phyloP scores from a whole-genome alignment of 805 yeast genomes.

The Lipomyces starkeyi region DNA sequence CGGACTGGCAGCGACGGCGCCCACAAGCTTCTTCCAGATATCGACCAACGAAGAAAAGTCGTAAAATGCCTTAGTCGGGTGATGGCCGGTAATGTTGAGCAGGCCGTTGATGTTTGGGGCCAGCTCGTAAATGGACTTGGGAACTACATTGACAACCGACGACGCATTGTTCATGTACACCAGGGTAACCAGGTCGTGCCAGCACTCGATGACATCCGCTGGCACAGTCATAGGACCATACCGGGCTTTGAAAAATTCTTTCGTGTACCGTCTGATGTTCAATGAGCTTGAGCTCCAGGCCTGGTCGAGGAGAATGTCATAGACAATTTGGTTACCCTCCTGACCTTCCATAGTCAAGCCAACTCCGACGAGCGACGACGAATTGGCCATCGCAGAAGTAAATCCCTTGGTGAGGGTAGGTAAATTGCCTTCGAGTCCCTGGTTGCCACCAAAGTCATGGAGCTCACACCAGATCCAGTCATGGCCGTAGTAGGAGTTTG shows the following conservation, averaged over 20 bases:
- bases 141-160: not conserved
- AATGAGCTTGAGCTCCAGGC: not conserved
- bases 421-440: slow-evolving; percentile 2
- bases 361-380: slow-evolving; percentile 1
- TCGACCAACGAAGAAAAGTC: not conserved
- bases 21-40: not conserved
- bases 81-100: slow-evolving; percentile 3
- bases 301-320: slow-evolving; percentile 3
- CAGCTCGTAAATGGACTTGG: not conserved
- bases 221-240: not conserved
- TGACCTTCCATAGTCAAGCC: not conserved
- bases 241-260: not conserved
- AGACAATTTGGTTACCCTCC: not conserved
- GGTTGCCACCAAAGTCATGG: slow-evolving; percentile 1
- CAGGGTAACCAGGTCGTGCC: not conserved
- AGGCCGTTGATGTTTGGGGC: slow-evolving; percentile 2
- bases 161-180: not conserved
- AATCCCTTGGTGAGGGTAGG: not conserved
- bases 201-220: not conserved
- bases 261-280: not conserved
- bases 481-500: not conserved
- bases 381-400: slow-evolving; percentile 2
- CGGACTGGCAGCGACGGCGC: not conserved
- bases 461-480: slow-evolving; percentile 4
- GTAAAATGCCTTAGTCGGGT: not conserved